Conservation (phyloP, 768 basidiomycete species). For the Paxillus rubicundulus region DNA sequence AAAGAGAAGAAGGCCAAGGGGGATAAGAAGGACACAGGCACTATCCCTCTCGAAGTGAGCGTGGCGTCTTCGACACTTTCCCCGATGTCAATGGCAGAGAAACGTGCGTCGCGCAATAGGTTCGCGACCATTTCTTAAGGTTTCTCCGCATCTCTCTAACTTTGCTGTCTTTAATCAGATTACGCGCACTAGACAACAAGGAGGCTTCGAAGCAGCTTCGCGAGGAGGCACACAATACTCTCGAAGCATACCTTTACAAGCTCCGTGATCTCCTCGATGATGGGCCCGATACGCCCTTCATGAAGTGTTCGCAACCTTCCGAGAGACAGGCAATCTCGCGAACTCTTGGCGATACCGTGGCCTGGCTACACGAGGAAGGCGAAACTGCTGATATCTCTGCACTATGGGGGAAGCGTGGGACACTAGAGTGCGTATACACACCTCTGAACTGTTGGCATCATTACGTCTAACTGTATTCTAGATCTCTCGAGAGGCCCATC, state of each 20-base stretch:
- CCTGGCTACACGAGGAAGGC: constrained; percentile 83
- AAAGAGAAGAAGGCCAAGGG: constrained; percentile 38
- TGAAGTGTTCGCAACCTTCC: constrained; percentile 71
- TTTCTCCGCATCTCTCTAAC: not conserved
- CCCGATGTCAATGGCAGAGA: constrained; percentile 77
- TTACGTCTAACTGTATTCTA: constrained; percentile 29
- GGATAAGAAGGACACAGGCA: constrained; percentile 45
- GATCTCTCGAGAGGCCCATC: constrained; percentile 76
- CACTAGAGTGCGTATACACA: constrained; percentile 67
- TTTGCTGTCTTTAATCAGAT: constrained; percentile 40
- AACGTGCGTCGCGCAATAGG: constrained; percentile 71
- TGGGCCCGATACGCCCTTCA: constrained; percentile 68
- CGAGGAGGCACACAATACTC: constrained; percentile 87
- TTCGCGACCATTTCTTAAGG: constrained; percentile 32
- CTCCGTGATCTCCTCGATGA: constrained; percentile 79
- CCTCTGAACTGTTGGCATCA: not conserved
- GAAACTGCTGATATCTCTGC: constrained; percentile 78
- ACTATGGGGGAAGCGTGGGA: constrained; percentile 71
- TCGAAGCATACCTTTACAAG: constrained; percentile 93
- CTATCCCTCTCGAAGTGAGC: constrained; percentile 65
- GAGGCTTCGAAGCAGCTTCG: constrained; percentile 74
- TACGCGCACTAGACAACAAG: constrained; percentile 73
- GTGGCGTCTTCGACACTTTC: constrained; percentile 59
- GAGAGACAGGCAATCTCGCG: constrained; percentile 69
- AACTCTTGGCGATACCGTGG: constrained; percentile 69